Evolutionary conservation across 2,329 filamentous ascomycete species (phyloP).

Genomic region (Ustulina deusta): DNA sequence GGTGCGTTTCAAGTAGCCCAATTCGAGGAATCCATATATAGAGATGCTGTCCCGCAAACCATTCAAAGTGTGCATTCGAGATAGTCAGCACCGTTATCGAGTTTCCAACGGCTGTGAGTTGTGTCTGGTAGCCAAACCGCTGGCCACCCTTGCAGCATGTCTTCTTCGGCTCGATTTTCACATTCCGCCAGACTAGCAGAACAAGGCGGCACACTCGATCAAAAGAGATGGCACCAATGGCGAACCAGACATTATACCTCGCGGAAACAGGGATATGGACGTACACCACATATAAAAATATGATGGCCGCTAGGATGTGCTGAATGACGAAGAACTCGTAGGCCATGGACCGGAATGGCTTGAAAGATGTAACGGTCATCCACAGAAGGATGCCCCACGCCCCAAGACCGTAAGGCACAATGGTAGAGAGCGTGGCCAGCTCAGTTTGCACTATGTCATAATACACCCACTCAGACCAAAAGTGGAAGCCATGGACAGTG

Average conservation of each 20-base stretch:
- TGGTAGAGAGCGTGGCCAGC: slow-evolving; percentile 67
- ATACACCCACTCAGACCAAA: slow-evolving; percentile 72
- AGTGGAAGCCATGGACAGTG: slow-evolving; percentile 77
- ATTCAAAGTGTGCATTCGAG: slow-evolving; percentile 69
- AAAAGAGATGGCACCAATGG: slow-evolving; percentile 70
- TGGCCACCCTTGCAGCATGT: slow-evolving; percentile 61
- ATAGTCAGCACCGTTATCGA: slow-evolving; percentile 69
- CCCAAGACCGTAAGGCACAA: slow-evolving; percentile 74
- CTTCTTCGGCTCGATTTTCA: slow-evolving; percentile 56
- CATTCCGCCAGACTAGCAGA: slow-evolving; percentile 65
- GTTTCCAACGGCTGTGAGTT: slow-evolving; percentile 61
- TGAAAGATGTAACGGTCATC: slow-evolving; percentile 72
- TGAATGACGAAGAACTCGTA: slow-evolving; percentile 79
- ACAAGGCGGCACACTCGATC: slow-evolving; percentile 68
- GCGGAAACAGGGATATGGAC: slow-evolving; percentile 71
- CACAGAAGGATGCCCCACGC: slow-evolving; percentile 75
- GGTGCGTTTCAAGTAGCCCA: slow-evolving; percentile 67
- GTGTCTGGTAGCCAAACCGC: slow-evolving; percentile 65
- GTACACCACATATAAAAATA: slow-evolving; percentile 73
- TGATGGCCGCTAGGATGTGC: slow-evolving; percentile 70
- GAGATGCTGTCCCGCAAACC: slow-evolving; percentile 70
- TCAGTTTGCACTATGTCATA: slow-evolving; percentile 70
- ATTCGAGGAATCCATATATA: slow-evolving; percentile 71
- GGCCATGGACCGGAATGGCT: slow-evolving; percentile 72
- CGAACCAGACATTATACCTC: slow-evolving; percentile 73